Percentiles rank a stretch among this genome's conserved stretches.
Conservation (phyloP, 176 grass and related monocot genomes). For the Musa troglodytarum region DNA sequence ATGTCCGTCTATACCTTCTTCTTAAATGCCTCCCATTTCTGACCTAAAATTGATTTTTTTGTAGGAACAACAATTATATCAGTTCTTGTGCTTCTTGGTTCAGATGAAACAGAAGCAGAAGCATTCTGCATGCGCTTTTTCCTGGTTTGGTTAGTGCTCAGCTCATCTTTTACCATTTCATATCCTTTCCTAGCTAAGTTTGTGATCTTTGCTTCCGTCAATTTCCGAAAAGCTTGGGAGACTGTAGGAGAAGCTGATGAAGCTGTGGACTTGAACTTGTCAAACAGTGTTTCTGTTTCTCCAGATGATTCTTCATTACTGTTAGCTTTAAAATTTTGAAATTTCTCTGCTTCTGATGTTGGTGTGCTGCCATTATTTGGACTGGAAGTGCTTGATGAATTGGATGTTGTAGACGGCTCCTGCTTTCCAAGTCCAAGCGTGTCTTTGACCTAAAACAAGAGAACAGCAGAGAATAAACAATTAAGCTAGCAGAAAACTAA, state of each 20-base stretch:
- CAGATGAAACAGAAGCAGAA: constrained; percentile 34
- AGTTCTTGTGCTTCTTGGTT: constrained; percentile 37
- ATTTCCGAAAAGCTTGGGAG: constrained; percentile 44
- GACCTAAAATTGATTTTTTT: constrained; percentile 67
- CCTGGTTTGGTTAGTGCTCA: constrained; percentile 38
- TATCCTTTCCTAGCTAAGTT: constrained; percentile 58
- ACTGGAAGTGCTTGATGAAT: constrained; percentile 25
- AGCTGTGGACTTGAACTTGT: constrained; percentile 40
- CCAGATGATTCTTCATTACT: constrained; percentile 20
- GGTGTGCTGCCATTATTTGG: constrained; percentile 29
- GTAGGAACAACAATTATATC: constrained; percentile 70
- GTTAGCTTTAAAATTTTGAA: constrained; percentile 20
- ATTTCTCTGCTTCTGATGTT: constrained; percentile 25
- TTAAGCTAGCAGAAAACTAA: background rate
- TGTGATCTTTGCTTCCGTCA: constrained; percentile 54
- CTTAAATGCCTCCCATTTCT: constrained; percentile 88
- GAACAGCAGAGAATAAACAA: background rate
- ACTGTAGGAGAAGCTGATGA: constrained; percentile 49
- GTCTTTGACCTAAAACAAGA: constrained; percentile 43
- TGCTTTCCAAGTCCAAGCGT: constrained; percentile 57
- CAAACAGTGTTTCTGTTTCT: constrained; percentile 36
- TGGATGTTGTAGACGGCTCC: constrained; percentile 21
- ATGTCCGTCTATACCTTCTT: constrained; percentile 53
- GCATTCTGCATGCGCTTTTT: constrained; percentile 47
- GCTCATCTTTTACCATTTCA: constrained; percentile 66